Conservation (phyloP, 2,329 filamentous ascomycete species). For the Penicillium hordei region DNA sequence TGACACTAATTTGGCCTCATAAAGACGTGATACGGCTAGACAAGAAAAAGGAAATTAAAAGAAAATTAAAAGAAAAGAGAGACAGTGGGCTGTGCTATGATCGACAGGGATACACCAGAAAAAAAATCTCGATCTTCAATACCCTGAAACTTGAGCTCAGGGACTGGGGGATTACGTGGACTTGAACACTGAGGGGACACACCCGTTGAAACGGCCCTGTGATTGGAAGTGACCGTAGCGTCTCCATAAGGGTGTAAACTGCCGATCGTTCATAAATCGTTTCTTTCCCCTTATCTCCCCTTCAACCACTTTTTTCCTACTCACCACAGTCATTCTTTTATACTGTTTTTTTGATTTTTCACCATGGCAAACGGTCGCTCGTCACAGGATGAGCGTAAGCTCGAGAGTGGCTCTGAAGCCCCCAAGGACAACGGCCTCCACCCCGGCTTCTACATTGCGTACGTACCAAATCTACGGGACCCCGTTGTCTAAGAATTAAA, state of each 20-base stretch:
- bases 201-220: conserved; percentile 1
- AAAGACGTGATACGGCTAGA: not conserved
- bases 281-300: conserved; percentile 8
- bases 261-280: conserved; percentile 14
- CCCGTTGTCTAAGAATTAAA: not conserved
- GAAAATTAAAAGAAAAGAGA: not conserved
- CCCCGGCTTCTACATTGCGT: conserved; percentile 34
- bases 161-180: conserved; percentile 7
- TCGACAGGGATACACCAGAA: conserved; percentile 9
- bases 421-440: conserved; percentile 28
- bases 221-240: conserved; percentile 8
- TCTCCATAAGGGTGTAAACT: conserved; percentile 8
- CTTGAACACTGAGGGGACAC: not conserved
- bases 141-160: conserved; percentile 4
- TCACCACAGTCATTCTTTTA: conserved; percentile 30
- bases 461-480: conserved; percentile 7
- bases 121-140: conserved; percentile 3
- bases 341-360: conserved; percentile 13
- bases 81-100: conserved; percentile 3
- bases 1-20: not conserved
- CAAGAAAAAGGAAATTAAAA: not conserved
- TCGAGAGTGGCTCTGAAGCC: conserved; percentile 21
- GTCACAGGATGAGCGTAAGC: conserved; percentile 27
- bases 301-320: conserved; percentile 4
- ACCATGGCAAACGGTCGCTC: conserved; percentile 28